Base-by-base conservation (phyloP, 768 basidiomycete genomes). In the Amanita pallidorosea region DNA sequence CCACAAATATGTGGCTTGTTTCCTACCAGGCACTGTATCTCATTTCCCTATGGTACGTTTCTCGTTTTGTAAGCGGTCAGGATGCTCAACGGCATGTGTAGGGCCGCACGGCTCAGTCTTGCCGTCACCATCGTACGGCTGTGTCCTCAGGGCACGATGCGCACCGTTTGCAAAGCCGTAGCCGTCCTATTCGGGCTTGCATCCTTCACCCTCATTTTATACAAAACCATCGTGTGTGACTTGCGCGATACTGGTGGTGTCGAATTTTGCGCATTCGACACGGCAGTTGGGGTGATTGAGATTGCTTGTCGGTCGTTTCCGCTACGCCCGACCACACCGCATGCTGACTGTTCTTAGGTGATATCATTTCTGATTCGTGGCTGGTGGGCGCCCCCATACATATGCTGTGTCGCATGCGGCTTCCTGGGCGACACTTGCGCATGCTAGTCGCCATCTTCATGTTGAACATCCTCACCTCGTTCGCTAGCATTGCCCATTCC, bases 371-470 rank as follows among this genome's bases (percentile, higher is more conserved):
- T 13, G 63, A 65, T 45, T 25, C 53, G 4, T 61, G 60, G 56
- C 56, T 65, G 17, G 36, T 64, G 20, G 49, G 46, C 13, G 56
- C 59, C 5, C 60, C 63, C 8, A 48, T 56, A 7, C 59, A 63
- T 51, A 58, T 63, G 46, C 50, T 65, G 8, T 54, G 54, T 34
- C 49, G 53, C 15, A 54, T 59, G 56, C 60, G 57, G 31, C 51
- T 64, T 7, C 51, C 57, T 0, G 36, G 42, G 9, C 31, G 38
- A 12, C 56, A 60, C 43, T 55, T 55, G n/a, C 51, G 57, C 4
- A 50, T 64, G 41, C 53, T 65, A 5, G 45, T 59, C n/a, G 47
- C 55, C 2, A 60, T 63, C 9, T 61, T 65, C 31, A 54, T 54
- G 1, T 57, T 58, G 23, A 57, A 58, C 34, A 49, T 59, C 3